Evolutionary conservation across 2,329 filamentous ascomycete species (phyloP).

Genomic region (Paecilomyces fulvus): DNA sequence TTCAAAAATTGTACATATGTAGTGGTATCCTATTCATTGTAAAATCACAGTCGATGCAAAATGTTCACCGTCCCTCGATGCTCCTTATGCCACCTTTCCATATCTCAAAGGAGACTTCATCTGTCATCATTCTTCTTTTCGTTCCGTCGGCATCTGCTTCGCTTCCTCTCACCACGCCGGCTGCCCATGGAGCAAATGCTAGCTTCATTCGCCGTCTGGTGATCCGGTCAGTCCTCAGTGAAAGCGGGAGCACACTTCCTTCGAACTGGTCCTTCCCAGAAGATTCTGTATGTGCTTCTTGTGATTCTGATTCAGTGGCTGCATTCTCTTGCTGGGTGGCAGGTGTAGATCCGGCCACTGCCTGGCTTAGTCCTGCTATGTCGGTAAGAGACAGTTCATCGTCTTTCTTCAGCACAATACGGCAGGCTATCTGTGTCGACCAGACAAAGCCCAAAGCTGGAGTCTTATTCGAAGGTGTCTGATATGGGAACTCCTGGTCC

Average conservation of each 20-base stretch:
- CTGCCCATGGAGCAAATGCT: slow-evolving; percentile 75
- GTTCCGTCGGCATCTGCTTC: slow-evolving; percentile 33
- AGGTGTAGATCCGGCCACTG: background rate
- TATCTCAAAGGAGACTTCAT: slow-evolving; percentile 63
- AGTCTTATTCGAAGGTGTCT: slow-evolving; percentile 54
- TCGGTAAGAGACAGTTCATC: slow-evolving; percentile 29
- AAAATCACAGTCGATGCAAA: background rate
- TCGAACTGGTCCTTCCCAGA: background rate
- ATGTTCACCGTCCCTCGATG: background rate
- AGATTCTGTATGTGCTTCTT: background rate
- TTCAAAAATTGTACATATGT: background rate
- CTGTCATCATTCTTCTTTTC: background rate
- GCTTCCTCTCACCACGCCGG: slow-evolving; percentile 40
- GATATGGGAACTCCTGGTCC: background rate
- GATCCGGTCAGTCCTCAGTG: slow-evolving; percentile 2
- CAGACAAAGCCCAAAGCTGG: slow-evolving; percentile 82
- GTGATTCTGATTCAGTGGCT: background rate
- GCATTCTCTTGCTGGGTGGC: background rate
- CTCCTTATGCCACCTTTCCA: slow-evolving; percentile 50
- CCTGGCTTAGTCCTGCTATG: background rate
- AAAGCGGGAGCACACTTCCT: background rate
- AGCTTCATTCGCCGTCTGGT: slow-evolving; percentile 74
- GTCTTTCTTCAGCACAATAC: slow-evolving; percentile 71
- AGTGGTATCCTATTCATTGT: background rate
- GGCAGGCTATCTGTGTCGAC: slow-evolving; percentile 78